Conservation (phyloP, 164 flowering plant genomes). For the Pachysandra terminalis region DNA sequence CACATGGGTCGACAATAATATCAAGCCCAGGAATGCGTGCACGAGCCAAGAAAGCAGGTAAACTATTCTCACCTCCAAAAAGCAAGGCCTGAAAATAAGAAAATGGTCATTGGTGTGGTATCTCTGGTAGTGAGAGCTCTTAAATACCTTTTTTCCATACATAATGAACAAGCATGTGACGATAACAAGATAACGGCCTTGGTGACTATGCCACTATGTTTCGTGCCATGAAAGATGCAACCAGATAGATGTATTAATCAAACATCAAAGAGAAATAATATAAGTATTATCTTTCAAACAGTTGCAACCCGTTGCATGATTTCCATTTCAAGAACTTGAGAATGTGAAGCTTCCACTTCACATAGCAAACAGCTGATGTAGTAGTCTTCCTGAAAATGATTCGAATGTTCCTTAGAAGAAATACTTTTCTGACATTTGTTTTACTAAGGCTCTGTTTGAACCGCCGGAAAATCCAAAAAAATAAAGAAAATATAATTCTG, state of each 20-base stretch:
- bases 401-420: not conserved
- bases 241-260: not conserved
- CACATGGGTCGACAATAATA: conserved; percentile 88
- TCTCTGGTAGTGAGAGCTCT: not conserved
- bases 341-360: not conserved
- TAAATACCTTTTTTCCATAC: conserved; percentile 4
- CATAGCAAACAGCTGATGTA: not conserved
- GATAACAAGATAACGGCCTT: no score
- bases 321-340: not conserved
- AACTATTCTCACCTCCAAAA: conserved; percentile 71
- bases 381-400: not conserved
- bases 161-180: not conserved
- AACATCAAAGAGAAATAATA: not conserved
- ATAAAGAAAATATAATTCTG: no score
- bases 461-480: no score
- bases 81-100: conserved; percentile 62
- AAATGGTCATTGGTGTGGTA: no score
- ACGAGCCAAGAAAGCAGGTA: conserved; percentile 77
- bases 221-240: no score
- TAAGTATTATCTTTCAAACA: no score
- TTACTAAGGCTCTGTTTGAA: no score
- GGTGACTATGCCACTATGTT: no score
- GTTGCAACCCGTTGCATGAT: not conserved
- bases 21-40: conserved; percentile 64
- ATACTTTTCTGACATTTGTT: no score